Conservation (phyloP, 805 yeast species). For the Komagataella populi region DNA sequence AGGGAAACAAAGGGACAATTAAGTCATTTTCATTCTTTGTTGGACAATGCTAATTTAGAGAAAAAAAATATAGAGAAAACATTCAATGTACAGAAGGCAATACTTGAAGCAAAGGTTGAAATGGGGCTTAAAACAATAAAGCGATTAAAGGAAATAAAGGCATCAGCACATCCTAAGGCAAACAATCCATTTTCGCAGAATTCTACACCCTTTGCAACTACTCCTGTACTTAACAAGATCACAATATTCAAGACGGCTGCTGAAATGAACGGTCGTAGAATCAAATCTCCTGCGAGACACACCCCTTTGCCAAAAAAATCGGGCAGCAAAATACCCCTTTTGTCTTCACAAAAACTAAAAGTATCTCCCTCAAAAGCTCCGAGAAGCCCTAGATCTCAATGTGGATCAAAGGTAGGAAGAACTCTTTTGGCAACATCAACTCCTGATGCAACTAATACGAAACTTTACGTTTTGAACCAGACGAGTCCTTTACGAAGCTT, state of each 20-base stretch:
- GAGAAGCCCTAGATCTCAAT: not conserved
- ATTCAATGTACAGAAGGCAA: conserved; percentile 2
- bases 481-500: not conserved
- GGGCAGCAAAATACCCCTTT: not conserved
- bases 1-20: not conserved
- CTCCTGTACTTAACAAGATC: conserved; percentile 9
- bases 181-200: conserved; percentile 3
- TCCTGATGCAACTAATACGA: conserved; percentile 3
- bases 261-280: not conserved
- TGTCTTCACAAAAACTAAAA: not conserved
- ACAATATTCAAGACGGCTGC: conserved; percentile 1
- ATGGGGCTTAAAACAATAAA: conserved; percentile 3
- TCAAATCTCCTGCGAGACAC: not conserved
- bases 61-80: conserved; percentile 3
- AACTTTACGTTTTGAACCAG: not conserved
- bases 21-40: not conserved
- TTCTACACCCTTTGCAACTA: conserved; percentile 7
- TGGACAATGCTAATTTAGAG: conserved; percentile 1
- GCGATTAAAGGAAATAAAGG: conserved; percentile 1
- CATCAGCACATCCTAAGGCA: conserved; percentile 1
- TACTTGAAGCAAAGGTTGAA: conserved; percentile 5
- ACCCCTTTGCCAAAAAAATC: not conserved
- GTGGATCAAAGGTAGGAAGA: not conserved
- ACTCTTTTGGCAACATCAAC: conserved; percentile 4
- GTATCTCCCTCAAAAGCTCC: not conserved